Conservation (phyloP, 768 basidiomycete genomes). For the Kwoniella europaea region DNA sequence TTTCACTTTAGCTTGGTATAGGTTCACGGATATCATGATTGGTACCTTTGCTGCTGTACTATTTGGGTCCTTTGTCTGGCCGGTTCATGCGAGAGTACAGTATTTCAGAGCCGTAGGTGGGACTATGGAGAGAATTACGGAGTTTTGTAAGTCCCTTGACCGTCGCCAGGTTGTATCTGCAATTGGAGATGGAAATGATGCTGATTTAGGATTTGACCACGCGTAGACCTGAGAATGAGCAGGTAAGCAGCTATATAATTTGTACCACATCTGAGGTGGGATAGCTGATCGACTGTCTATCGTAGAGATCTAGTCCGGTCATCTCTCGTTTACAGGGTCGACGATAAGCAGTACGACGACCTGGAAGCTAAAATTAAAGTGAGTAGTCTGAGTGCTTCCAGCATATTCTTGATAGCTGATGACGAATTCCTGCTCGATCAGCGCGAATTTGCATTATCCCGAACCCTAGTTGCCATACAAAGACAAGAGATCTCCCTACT, state of each 20-base stretch:
- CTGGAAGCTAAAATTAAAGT: constrained; percentile 43
- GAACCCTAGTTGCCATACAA: constrained; percentile 52
- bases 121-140: constrained; percentile 46
- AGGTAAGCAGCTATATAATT: constrained; percentile 25
- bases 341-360: constrained; percentile 37
- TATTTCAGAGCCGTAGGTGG: constrained; percentile 48
- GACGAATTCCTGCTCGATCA: constrained; percentile 7
- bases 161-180: too few relatives aligned
- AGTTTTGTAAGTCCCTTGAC: constrained; percentile 45
- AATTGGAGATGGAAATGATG: too few relatives aligned
- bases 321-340: constrained; percentile 45
- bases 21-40: constrained; percentile 52
- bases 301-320: constrained; percentile 49
- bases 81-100: constrained; percentile 53
- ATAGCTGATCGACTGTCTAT: neutral
- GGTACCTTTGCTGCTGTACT: constrained; percentile 57
- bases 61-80: constrained; percentile 54
- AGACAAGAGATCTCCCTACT: constrained; percentile 53
- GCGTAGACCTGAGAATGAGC: constrained; percentile 51
- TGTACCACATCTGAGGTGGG: neutral
- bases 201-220: neutral
- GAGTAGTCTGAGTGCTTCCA: neutral
- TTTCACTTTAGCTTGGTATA: constrained; percentile 50
- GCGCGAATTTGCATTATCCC: constrained; percentile 38
- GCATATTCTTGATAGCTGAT: neutral